Evolutionary conservation across 441 rosid species (phyloP), one percentile per base, ranked within the genome.

Genomic region (Kokia cookei): DNA sequence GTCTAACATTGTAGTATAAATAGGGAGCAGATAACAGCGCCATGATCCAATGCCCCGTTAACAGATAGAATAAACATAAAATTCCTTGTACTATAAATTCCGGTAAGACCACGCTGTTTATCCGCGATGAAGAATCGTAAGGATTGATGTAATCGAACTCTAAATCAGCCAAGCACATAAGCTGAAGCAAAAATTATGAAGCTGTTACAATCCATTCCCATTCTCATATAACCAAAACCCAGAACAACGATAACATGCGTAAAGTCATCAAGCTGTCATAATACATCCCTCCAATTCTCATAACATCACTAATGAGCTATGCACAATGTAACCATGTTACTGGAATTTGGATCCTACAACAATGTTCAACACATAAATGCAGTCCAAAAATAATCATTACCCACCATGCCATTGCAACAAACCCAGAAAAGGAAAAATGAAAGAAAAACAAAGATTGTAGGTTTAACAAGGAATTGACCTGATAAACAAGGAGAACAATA

Each of bases 121-220:
- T 93, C 75, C 93, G 80, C 1, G 93, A 86, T 0, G 99, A 82
- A 47, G 97, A 93, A 82, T 96, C 99, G 45, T 92, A 96, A 6
- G 97, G 99, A 75, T 96, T 96, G 79, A 96, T 89, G 85, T 96
- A 96, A 84, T 96, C 99, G 65, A 88, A 93, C 87, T 96, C 99
- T 37, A 96, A 84, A 84, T 96, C 99, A 0, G 97, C 98, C 87
- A 95, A 84, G 86, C 96, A 87, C 86, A 92, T 92, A 24, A 96
- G 95, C 98, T 95, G 97, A 90, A 78, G 73, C 37, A 67, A 63
- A 63, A 71, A 66, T 64, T 14, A 22, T 62, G 24, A 47, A 66
- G 59, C 26, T 15, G 68, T 82, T 40, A 75, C 54, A 68, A 24
- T 55, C 24, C 40, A 40, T 42, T 54, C 3, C 5, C 22, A 32